Evolutionary conservation across 805 yeast genomes (phyloP), one percentile per base, ranked within the genome.

Genomic region (Kazachstania taianensis): DNA sequence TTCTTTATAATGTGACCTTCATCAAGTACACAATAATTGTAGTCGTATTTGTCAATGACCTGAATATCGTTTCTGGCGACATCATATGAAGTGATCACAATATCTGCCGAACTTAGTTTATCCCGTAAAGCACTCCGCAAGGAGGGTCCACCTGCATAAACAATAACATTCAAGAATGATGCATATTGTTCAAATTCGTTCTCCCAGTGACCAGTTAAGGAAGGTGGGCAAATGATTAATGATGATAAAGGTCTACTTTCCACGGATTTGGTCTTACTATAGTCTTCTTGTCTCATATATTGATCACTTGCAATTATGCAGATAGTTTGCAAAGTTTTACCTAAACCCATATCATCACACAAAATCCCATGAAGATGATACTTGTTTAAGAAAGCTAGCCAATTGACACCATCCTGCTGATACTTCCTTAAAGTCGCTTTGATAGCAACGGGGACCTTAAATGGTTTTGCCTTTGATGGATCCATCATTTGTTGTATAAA

Each of bases 291-390:
- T 45, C 98, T 73, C 45, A 84, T 49, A 49, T 86, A 83, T 51
- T 92, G 98, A 52, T 92, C 98, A 54, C 96, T 84, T 0, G 98
- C 83, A 36, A 92, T 86, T 46, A 94, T 89, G 62, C 98, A 92
- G 52, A 92, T 87, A 0, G 98, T 87, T 60, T 92, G 99, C 41
- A 92, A 67, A 0, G 99, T 92, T 57, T 92, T 92, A 35, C 99
- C 99, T 20, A 92, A 69, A 5, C 99, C 99, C 99, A 92, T 92
- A 75, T 92, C 99, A 57, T 92, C 99, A 74, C 98, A 92, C 33
- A 92, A 66, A 51, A 92, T 89, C 36, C 99, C 99, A 62, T 92
- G 99, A 36, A 92, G 65, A 57, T 89, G 95, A 55, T 92, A 92
- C 51, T 83, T 83, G 63, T 92, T 92, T 51, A 92, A 69, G 53